Conservation (phyloP, 2,329 filamentous ascomycete species). For the Tolypocladium ovalisporum region DNA sequence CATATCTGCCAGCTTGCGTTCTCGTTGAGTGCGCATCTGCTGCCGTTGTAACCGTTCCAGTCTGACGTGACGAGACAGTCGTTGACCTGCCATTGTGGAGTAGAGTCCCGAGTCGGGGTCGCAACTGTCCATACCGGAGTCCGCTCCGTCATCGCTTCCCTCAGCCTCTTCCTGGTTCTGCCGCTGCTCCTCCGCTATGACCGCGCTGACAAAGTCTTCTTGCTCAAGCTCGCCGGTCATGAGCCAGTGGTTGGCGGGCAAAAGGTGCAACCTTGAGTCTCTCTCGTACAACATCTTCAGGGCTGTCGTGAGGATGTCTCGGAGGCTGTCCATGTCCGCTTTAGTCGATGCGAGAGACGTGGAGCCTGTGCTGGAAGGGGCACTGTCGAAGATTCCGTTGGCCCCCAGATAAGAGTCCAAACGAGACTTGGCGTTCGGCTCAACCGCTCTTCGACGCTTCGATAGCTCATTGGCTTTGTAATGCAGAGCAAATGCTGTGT, state of each 20-base stretch:
- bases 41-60: slow-evolving; percentile 52
- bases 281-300: slow-evolving; percentile 85
- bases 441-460: slow-evolving; percentile 11
- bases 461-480: slow-evolving; percentile 63
- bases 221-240: slow-evolving; percentile 86
- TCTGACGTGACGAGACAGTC: slow-evolving; percentile 50
- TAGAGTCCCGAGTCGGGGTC: slow-evolving; percentile 13
- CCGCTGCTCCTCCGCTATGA: slow-evolving; percentile 79
- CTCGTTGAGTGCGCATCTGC: slow-evolving; percentile 55
- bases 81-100: slow-evolving; percentile 38
- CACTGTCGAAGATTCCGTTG: not conserved
- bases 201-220: slow-evolving; percentile 73
- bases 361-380: not conserved
- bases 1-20: slow-evolving; percentile 65
- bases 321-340: slow-evolving; percentile 66
- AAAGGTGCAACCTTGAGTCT: slow-evolving; percentile 77
- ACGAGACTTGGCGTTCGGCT: slow-evolving; percentile 12
- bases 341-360: slow-evolving; percentile 9
- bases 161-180: slow-evolving; percentile 44
- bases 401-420: slow-evolving; percentile 18
- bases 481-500: slow-evolving; percentile 79
- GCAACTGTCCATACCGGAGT: slow-evolving; percentile 21
- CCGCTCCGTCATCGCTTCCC: slow-evolving; percentile 14
- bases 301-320: slow-evolving; percentile 67
- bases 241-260: slow-evolving; percentile 80